These are phyloP conservation scores for Colletotrichum sp. DNA, from an alignment of 2,329 filamentous ascomycete genomes.

Conservation along the genomic window DNA sequence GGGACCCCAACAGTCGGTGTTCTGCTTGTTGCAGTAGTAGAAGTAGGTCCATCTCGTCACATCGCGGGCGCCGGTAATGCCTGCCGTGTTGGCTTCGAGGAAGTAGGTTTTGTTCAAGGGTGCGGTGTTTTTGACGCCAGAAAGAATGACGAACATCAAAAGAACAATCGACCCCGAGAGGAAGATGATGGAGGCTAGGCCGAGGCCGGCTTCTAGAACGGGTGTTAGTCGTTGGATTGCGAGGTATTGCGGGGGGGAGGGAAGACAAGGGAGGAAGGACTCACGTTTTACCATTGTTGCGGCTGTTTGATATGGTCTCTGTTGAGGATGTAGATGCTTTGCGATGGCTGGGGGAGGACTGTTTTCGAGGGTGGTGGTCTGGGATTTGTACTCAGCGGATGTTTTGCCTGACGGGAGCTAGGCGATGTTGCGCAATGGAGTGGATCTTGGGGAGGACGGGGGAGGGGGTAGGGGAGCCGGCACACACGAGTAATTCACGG, in stretches of 20 bases:
- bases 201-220: constrained; percentile 43
- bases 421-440: background rate
- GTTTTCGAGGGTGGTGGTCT: background rate
- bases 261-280: background rate
- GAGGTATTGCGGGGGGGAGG: background rate
- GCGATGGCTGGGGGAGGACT: background rate
- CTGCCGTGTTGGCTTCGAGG: constrained; percentile 77
- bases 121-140: constrained; percentile 51
- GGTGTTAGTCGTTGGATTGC: background rate
- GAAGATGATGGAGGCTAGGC: constrained; percentile 51
- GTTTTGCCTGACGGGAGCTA: background rate
- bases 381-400: constrained; percentile 10
- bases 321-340: background rate
- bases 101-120: constrained; percentile 82
- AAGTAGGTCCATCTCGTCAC: constrained; percentile 90
- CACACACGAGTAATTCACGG: background rate
- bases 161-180: constrained; percentile 56
- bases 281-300: constrained; percentile 9
- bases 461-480: background rate
- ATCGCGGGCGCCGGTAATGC: constrained; percentile 71
- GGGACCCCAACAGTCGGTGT: constrained; percentile 67
- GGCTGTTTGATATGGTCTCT: background rate
- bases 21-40: constrained; percentile 73
- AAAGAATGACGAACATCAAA: constrained; percentile 65
- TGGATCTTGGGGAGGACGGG: background rate